Evolutionary conservation across 352 stramenopile genomes (phyloP).

Genomic region (Aphanomyces astaci): DNA sequence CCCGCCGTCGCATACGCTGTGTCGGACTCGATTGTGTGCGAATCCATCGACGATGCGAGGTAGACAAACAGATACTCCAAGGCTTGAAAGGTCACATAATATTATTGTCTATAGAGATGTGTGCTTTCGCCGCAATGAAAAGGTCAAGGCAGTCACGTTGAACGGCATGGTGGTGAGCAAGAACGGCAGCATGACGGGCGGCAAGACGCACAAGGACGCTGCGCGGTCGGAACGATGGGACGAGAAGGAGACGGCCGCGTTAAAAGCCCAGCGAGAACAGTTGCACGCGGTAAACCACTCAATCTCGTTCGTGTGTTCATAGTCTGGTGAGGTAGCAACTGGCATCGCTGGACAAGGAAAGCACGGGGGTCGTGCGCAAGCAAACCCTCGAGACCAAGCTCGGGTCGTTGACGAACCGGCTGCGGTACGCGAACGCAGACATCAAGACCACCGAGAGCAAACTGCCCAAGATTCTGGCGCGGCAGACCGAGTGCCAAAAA

Average conservation of each 20-base stretch:
- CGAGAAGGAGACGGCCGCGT: constrained; percentile 83
- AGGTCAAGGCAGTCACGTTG: constrained; percentile 88
- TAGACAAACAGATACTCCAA: constrained; percentile 19
- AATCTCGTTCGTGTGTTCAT: not conserved
- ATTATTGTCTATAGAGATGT: constrained; percentile 30
- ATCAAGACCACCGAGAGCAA: constrained; percentile 61
- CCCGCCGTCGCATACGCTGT: constrained; percentile 94
- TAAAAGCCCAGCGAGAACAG: constrained; percentile 80
- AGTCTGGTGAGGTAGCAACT: constrained; percentile 37
- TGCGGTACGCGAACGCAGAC: constrained; percentile 70
- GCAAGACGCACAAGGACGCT: constrained; percentile 78
- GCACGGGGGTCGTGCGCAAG: constrained; percentile 54
- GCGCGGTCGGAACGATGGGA: constrained; percentile 87
- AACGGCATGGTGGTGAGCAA: constrained; percentile 95
- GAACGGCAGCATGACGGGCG: constrained; percentile 97
- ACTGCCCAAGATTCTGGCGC: constrained; percentile 51
- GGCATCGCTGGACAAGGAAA: constrained; percentile 51
- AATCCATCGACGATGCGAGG: constrained; percentile 91
- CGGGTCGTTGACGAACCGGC: constrained; percentile 60
- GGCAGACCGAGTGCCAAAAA: constrained; percentile 47
- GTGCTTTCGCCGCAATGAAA: constrained; percentile 75
- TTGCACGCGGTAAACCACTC: constrained; percentile 42
- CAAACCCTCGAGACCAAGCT: constrained; percentile 59
- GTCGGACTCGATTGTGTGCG: constrained; percentile 92
- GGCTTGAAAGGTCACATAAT: not conserved